These are phyloP conservation scores for Cryptosporidium andersoni DNA, from an alignment of 169 alveolate species.

Conservation along the genomic window DNA sequence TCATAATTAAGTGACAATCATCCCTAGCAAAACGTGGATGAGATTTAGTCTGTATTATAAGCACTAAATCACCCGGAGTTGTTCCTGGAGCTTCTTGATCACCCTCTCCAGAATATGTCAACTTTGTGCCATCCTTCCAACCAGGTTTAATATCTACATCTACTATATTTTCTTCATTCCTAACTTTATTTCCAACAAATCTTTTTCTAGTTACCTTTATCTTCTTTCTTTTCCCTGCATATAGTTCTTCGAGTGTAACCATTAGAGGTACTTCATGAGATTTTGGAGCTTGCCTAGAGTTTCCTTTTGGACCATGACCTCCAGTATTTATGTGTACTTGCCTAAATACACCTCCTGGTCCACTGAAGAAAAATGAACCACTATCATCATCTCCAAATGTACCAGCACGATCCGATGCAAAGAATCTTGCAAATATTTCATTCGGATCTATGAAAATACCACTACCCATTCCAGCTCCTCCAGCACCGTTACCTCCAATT, in stretches of 20 bases:
- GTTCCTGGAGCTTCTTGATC: constrained; percentile 83
- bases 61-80: constrained; percentile 85
- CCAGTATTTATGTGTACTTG: constrained; percentile 71
- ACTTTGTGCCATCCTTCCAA: constrained; percentile 87
- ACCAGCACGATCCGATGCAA: constrained; percentile 81
- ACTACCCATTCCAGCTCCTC: constrained; percentile 71
- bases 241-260: constrained; percentile 81
- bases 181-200: constrained; percentile 77
- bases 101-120: constrained; percentile 86
- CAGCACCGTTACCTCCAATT: constrained; percentile 54
- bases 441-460: constrained; percentile 84
- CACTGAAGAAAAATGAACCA: constrained; percentile 77
- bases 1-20: constrained; percentile 81
- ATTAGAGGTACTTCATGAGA: constrained; percentile 84
- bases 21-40: constrained; percentile 82
- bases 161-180: constrained; percentile 84
- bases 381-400: constrained; percentile 81
- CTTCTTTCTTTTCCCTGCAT: constrained; percentile 81
- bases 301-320: constrained; percentile 23
- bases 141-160: constrained; percentile 86
- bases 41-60: constrained; percentile 80
- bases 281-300: constrained; percentile 72
- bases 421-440: constrained; percentile 81
- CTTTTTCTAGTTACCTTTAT: constrained; percentile 85
- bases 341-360: constrained; percentile 75